These are phyloP conservation scores for Metschnikowia baotianmanensis DNA, from an alignment of 805 yeast species.

Conservation along the genomic window DNA sequence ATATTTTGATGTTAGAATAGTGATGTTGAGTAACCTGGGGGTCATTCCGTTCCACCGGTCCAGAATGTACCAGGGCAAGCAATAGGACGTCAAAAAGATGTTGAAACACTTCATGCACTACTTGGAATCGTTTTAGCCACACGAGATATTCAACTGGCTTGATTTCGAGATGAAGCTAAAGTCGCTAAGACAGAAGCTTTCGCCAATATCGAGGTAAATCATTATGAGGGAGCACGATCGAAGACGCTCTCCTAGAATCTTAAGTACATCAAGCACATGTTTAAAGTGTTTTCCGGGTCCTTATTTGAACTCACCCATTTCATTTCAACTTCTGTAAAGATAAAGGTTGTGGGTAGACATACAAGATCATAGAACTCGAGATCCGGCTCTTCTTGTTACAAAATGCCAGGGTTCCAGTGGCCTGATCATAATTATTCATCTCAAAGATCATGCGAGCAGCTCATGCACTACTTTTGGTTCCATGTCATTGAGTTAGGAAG, in stretches of 20 bases:
- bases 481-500: not conserved
- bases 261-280: not conserved
- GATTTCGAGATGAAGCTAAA: not conserved
- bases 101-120: too few relatives aligned
- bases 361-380: slow-evolving; percentile 4
- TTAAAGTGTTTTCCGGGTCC: not conserved
- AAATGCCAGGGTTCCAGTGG: not conserved
- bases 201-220: not conserved
- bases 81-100: too few relatives aligned
- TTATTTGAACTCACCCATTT: not conserved
- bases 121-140: too few relatives aligned
- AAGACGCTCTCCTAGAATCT: not conserved
- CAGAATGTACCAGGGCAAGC: too few relatives aligned
- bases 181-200: not conserved
- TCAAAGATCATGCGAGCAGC: not conserved
- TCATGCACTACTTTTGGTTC: slow-evolving; percentile 1
- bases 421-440: too few relatives aligned
- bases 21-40: too few relatives aligned
- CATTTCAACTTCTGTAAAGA: not conserved
- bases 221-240: not conserved
- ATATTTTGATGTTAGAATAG: too few relatives aligned
- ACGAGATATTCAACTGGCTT: not conserved
- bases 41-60: too few relatives aligned
- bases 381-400: slow-evolving; percentile 1
- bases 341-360: not conserved